A percentile compares a stretch with the other conserved stretches of the same genome.
Conservation (phyloP, 1,139 yeast genomes). For the Blastobotrys indianensis region DNA sequence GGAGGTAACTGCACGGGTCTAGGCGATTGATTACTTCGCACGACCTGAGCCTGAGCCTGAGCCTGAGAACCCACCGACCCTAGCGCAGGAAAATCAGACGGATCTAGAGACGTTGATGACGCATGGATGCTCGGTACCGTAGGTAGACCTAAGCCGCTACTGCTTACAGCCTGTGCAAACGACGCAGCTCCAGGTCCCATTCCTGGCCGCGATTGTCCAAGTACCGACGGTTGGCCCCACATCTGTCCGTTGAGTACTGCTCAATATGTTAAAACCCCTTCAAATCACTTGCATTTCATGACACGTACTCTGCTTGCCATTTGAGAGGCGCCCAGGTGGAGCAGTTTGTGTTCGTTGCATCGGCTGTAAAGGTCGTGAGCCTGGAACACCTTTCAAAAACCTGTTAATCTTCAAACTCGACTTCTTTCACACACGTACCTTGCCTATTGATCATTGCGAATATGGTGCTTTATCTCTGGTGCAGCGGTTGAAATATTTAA, state of each 20-base stretch:
- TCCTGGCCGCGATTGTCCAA: conserved; percentile 9
- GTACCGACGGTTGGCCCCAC: conserved; percentile 12
- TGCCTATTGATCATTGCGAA: conserved; percentile 3
- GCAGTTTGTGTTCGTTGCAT: neutral
- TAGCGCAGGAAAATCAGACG: conserved; percentile 30
- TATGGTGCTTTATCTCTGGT: too few species aligned
- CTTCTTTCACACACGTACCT: neutral
- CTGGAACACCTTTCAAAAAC: conserved; percentile 1
- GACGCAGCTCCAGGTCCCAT: conserved; percentile 13
- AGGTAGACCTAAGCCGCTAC: conserved; percentile 1
- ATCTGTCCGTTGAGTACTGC: conserved; percentile 11
- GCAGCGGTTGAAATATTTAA: too few species aligned
- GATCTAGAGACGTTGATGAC: conserved; percentile 20
- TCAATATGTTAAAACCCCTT: neutral
- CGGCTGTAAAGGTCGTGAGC: conserved; percentile 6
- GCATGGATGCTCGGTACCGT: conserved; percentile 14
- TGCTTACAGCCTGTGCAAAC: conserved; percentile 20
- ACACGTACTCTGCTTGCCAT: too few species aligned
- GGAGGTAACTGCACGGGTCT: conserved; percentile 8
- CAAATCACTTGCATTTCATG: too few species aligned
- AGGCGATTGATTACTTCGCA: conserved; percentile 8
- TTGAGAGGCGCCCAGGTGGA: too few species aligned
- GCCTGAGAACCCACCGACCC: conserved; percentile 10
- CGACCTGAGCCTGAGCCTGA: conserved; percentile 1
- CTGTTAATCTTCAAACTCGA: neutral